Base-by-base conservation (phyloP, 176 grass and related monocot species). In the Elymus sibiricus region DNA sequence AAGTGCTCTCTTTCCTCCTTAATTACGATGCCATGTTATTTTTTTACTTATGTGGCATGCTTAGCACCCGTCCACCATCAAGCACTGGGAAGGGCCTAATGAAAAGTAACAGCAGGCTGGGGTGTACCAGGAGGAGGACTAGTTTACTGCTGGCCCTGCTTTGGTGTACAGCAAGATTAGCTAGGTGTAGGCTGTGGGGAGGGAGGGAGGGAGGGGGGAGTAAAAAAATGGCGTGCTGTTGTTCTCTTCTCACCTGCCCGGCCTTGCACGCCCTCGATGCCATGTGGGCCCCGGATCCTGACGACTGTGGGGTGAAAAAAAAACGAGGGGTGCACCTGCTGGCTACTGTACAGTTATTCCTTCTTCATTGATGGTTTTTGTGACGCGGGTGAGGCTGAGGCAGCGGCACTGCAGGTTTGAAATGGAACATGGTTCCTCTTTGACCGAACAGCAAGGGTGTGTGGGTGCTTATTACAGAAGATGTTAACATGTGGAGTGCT, bases 81-180 rank as follows among this genome's bases (percentile, higher is more conserved):
- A n/a, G n/a, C n/a, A n/a, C n/a, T n/a, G n/a, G n/a, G n/a, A n/a
- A n/a, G n/a, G n/a, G n/a, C n/a, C n/a, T 73, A 88, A 88, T 91
- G 71, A 78, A 88, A 91, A 84, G 53, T 64, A 69, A 82, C 63
- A 77, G 65, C 70, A 77, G 87, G 56, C 63, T 38, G 2, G 40
- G 21, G 34, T 87, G 85, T 79, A 78, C 77, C 85, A 84, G 82
- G 46, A 78, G 29, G 37, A 63, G 25, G 13, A 85, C 53, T 88
- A 82, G 64, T 91, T 91, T 91, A 91, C 86, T 88, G 82, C 7
- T 84, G 64, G 78, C 82, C 84, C 84, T 88, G 88, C 90, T 91
- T 88, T 91, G 81, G 70, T 88, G 68, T 67, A 58, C 77, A 75
- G 14, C 67, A 91, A 81, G 77, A 91, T 88, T 91, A 82, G 86